These are phyloP conservation scores for Kentomonas sorsogonicus DNA, from an alignment of 208 protist genomes.

Conservation along the genomic window DNA sequence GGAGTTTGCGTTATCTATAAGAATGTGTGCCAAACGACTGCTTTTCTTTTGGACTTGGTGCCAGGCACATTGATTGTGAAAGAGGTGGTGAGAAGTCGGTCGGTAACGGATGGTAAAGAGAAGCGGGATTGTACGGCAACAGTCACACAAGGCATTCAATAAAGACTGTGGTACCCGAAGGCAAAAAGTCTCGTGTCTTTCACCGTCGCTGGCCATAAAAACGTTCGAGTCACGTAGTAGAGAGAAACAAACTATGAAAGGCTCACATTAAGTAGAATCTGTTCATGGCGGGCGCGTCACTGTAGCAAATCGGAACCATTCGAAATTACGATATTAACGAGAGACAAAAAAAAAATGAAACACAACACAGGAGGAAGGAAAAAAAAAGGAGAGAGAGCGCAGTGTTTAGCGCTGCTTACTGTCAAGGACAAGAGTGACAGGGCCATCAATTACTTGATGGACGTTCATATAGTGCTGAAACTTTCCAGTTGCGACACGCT, in stretches of 20 bases:
- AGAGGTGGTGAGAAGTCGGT: neutral
- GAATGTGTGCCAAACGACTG: neutral
- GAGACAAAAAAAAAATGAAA: conserved; percentile 3
- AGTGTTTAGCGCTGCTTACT: conserved; percentile 38
- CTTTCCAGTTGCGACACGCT: conserved; percentile 70
- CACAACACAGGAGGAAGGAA: conserved; percentile 3
- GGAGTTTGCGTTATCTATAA: neutral
- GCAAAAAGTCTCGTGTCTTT: neutral
- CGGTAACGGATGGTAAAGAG: neutral
- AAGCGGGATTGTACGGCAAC: neutral
- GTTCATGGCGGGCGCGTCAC: too few species aligned
- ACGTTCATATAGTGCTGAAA: conserved; percentile 90
- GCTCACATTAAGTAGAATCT: conserved; percentile 1
- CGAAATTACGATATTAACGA: neutral
- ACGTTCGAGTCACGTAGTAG: neutral
- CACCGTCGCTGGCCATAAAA: too few species aligned
- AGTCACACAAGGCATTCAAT: neutral
- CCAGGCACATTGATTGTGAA: neutral
- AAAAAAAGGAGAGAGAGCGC: neutral
- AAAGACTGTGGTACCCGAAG: neutral
- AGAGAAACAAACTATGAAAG: neutral
- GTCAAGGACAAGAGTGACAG: conserved; percentile 85
- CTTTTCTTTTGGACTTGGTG: neutral
- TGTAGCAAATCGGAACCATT: conserved; percentile 6
- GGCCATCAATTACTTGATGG: conserved; percentile 77